Evolutionary conservation across 2,329 filamentous ascomycete species (phyloP).

Genomic region (Emydomyces testavorans): DNA sequence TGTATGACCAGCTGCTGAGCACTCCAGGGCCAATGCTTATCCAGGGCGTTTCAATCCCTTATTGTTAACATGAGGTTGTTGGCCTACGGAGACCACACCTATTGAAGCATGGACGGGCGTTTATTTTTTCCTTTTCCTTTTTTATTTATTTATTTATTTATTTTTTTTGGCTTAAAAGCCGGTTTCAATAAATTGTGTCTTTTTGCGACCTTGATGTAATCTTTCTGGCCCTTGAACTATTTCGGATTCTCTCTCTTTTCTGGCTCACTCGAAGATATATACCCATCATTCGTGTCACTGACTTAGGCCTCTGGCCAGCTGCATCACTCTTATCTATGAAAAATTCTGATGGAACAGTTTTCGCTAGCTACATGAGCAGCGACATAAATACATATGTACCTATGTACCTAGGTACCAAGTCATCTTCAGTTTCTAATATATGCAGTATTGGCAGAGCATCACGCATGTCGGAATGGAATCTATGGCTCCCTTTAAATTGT

Average conservation of each 20-base stretch:
- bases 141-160: no score
- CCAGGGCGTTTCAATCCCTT: background rate
- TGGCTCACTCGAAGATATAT: background rate
- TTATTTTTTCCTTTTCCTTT: background rate
- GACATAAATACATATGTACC: no score
- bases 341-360: no score
- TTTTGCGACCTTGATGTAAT: no score
- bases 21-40: background rate
- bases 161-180: background rate
- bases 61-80: background rate
- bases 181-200: background rate
- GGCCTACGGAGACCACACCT: background rate
- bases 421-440: no score
- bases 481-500: no score
- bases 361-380: no score
- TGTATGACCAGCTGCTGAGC: background rate
- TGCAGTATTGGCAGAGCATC: no score
- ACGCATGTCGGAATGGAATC: no score
- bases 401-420: no score
- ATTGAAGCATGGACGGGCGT: background rate
- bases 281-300: background rate
- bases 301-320: background rate
- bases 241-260: background rate
- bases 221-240: background rate
- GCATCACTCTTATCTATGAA: no score